Conservation (phyloP, 192 early-diverging fungal species). For the Coemansia biformis region DNA sequence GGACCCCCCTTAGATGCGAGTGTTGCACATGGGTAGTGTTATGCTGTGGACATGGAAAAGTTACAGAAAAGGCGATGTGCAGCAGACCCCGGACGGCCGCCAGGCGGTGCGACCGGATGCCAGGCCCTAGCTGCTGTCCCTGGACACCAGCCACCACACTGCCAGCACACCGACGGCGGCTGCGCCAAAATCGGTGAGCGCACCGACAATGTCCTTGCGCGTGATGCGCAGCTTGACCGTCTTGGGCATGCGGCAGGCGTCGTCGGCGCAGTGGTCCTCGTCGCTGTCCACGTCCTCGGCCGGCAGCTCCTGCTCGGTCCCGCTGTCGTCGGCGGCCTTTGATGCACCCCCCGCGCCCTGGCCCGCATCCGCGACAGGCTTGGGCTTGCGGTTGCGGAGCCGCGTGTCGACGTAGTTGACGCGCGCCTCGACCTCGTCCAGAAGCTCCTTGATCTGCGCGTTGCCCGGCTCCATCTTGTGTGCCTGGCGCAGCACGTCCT, state of each 20-base stretch:
- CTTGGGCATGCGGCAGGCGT: conserved; percentile 31
- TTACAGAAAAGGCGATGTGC: neutral
- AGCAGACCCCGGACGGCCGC: too few species aligned
- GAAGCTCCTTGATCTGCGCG: conserved; percentile 27
- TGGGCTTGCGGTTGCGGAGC: conserved; percentile 38
- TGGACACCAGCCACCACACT: conserved; percentile 40
- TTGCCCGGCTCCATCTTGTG: conserved; percentile 33
- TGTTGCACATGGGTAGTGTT: conserved; percentile 1
- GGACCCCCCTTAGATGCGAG: neutral
- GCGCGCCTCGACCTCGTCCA: conserved; percentile 40
- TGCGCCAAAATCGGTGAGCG: conserved; percentile 28
- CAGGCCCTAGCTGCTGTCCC: conserved; percentile 1
- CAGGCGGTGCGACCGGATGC: too few species aligned
- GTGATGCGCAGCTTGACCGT: conserved; percentile 42
- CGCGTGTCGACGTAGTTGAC: conserved; percentile 47
- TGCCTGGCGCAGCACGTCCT: conserved; percentile 30
- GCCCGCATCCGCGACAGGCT: conserved; percentile 1
- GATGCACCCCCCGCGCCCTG: too few species aligned
- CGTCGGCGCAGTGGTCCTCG: conserved; percentile 46
- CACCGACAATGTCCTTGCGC: conserved; percentile 30
- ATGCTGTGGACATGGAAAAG: too few species aligned
- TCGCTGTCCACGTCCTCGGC: conserved; percentile 49
- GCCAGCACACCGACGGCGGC: conserved; percentile 34
- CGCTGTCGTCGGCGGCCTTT: conserved; percentile 21
- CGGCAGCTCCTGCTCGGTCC: conserved; percentile 10